Evolutionary conservation across 352 stramenopile genomes (phyloP), one percentile per base, ranked within the genome.

Genomic region (Phytophthora citricola): DNA sequence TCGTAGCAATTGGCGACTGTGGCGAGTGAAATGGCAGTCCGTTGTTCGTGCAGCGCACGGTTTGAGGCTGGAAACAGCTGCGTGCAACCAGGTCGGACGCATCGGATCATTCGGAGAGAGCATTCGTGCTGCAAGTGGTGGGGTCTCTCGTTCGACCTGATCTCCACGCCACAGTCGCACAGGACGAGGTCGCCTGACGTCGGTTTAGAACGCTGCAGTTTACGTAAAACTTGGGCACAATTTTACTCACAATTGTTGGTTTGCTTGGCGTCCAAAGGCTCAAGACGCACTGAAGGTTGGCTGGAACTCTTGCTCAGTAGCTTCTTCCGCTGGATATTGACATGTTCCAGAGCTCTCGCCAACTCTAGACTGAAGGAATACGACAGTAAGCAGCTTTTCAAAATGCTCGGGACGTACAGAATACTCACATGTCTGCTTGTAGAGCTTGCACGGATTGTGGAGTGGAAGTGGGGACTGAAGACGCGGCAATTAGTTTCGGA

Each of bases 81-180:
- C 0, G 56, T 60, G 36, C 85, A 93, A 24, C 79, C 83, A 24
- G 71, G 77, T 27, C 75, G 71, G 32, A 64, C 22, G 22, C 85
- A 94, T 6, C 47, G 52, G 7, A 91, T 65, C 10, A 78, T 24
- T 14, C 83, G 78, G 6, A 66, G 66, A 5, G 68, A 40, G 50
- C 85, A 94, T 15, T 73, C 60, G 15, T 65, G 49, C 7, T 74
- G 60, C 40, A 73, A 62, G 38, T 94, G 31, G 31, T 36, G 83
- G 3, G 50, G 47, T 31, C 64, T 72, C 27, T 83, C 58, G n/a
- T 73, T 55, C 24, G 56, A 26, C 4, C 54, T 46, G 4, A 94
- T 65, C 51, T 92, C 85, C 20, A 89, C 73, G 4, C 75, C 79
- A 31, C 85, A 94, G 36, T 68, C 66, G 32, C 82, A 89, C 0